Evolutionary conservation across 345 rosid species (phyloP), one percentile per base, ranked within the genome.

Genomic region (Populus alba): DNA sequence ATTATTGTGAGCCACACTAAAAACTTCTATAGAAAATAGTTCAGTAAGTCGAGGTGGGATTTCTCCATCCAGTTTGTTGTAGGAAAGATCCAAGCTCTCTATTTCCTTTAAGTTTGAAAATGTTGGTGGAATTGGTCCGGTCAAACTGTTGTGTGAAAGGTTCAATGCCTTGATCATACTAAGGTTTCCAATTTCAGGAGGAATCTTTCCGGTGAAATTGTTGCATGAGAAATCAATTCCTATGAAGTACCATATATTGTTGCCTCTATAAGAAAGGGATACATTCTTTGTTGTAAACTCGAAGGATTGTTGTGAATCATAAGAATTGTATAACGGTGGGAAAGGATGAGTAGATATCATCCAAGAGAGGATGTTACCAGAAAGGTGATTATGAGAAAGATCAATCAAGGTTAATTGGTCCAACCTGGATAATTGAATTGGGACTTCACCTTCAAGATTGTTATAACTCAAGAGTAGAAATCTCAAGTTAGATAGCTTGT

Each of bases 171-270:
- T 33, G 1, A 83, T 79, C 4, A 0, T 29, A 8, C 23, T 13
- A 13, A 86, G 51, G 35, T 79, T 33, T 11, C 88, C 88, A 0
- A 89, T 1, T 66, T 82, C 82, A 12, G 0, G 3, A 0, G 89
- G 88, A 22, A 89, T 81, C 2, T 67, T 16, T 6, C 89, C 88
- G 0, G 27, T 65, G 0, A 88, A 68, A 20, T 83, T 79, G 20
- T 90, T 90, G 0, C 18, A 29, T 3, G 90, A 88, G 20, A 90
- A 41, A 74, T 89, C 89, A 1, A 85, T 4, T 55, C 86, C 89
- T 1, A 66, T 76, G 67, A 88, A 78, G n/a, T 9, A 55, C 0
- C 1, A 0, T 0, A 70, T 35, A 33, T 29, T 49, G 1, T 8
- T 17, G 2, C 81, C 83, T 3, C 11, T 16, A 49, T 79, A 81